Percentiles rank a stretch among this genome's conserved stretches.
These are phyloP conservation scores for Globisporangium echinulatum DNA, from an alignment of 352 stramenopile species.

Conservation along the genomic window DNA sequence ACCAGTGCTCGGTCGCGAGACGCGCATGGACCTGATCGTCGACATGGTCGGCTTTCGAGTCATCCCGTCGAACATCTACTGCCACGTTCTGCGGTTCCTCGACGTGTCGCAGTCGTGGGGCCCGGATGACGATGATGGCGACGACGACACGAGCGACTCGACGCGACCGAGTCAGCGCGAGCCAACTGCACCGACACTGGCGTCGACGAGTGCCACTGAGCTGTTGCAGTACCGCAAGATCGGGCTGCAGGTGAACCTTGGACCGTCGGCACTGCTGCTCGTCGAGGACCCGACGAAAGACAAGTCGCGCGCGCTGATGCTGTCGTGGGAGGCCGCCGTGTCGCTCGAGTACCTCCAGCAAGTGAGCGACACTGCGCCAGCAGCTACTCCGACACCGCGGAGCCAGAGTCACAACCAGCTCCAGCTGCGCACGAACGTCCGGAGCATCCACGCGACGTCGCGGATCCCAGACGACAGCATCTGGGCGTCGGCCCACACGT, in stretches of 20 bases:
- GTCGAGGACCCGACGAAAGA: constrained; percentile 68
- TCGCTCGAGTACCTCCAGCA: constrained; percentile 55
- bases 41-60: constrained; percentile 73
- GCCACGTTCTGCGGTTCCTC: constrained; percentile 68
- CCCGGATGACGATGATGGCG: neutral
- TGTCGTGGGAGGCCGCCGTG: constrained; percentile 74
- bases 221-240: constrained; percentile 37
- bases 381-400: neutral
- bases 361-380: constrained; percentile 2
- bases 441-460: constrained; percentile 73
- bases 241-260: constrained; percentile 50
- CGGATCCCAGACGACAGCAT: constrained; percentile 69
- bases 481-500: constrained; percentile 33
- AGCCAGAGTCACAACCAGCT: constrained; percentile 39
- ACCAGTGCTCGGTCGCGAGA: constrained; percentile 18
- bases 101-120: constrained; percentile 28
- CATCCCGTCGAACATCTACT: constrained; percentile 80
- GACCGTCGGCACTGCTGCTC: constrained; percentile 58
- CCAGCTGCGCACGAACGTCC: constrained; percentile 47
- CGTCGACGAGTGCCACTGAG: constrained; percentile 7
- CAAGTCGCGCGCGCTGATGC: constrained; percentile 66
- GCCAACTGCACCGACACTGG: neutral
- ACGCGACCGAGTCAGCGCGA: no score
- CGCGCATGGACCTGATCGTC: constrained; percentile 56
- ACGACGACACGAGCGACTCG: neutral